Evolutionary conservation across 176 grass and related monocot species (phyloP), one percentile per base, ranked within the genome.

Genomic region (Avena eriantha): DNA sequence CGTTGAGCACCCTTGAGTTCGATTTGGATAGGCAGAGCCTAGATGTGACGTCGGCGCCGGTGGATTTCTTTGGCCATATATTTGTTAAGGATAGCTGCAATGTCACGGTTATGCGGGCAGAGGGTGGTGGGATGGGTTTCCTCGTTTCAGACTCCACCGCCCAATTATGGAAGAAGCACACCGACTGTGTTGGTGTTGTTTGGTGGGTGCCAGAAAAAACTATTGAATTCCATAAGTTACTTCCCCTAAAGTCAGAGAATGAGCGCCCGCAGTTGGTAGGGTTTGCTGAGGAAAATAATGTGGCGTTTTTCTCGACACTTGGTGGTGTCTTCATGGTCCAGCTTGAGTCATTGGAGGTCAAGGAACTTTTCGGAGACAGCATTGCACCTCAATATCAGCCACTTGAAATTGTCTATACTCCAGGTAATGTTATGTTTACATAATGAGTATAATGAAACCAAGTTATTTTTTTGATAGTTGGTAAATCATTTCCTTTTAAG

Each of bases 71-170:
- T 12, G 5, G 39, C 39, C 39, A 41, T 41, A 41, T 7, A 7
- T 41, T 36, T 18, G 18, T 16, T 33, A 3, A 17, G 2, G 0
- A 17, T 35, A 45, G 1, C 13, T 39, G 21, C 19, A 10, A 23
- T 2, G 10, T 14, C 39, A 0, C 0, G 39, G 39, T 72, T 11
- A 23, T 46, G 10, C 69, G 10, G 11, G 4, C 39, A 6, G 39
- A 72, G 36, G 69, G 39, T 72, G 69, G 69, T 4, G 4, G 19
- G 39, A 72, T 72, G 69, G 69, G 69, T 72, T 12, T 72, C 39
- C 21, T 72, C 39, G 15, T 72, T 10, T 72, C 39, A 2, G 4
- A 0, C 39, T 46, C 13, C 69, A 72, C 36, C 10, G 21, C 69
- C 10, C 19, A 72, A 3, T 14, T 72, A 0, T 72, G 69, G 69